A percentile compares a stretch with the other conserved stretches of the same genome.
phyloP scores from a whole-genome alignment of 495 filamentous ascomycete species.

The Penicillium samsonianum region DNA sequence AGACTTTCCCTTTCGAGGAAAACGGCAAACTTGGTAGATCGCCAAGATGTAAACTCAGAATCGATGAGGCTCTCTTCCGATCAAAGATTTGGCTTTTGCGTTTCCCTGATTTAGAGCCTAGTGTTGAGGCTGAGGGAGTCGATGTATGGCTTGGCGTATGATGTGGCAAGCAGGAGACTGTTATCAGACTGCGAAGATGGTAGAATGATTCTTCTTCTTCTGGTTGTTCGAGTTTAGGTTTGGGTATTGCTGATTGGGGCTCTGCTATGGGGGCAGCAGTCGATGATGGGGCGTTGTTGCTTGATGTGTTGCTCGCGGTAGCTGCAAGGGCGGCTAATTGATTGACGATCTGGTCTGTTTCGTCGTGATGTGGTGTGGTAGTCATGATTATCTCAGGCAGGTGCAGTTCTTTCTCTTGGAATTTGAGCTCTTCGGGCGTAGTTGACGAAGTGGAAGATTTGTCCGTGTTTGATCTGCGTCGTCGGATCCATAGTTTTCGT shows the following conservation, averaged over 20 bases:
- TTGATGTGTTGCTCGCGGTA: slow-evolving; percentile 15
- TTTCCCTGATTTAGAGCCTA: slow-evolving; percentile 1
- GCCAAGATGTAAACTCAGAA: slow-evolving; percentile 22
- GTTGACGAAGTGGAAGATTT: background rate
- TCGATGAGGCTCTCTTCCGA: slow-evolving; percentile 24
- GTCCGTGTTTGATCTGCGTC: slow-evolving; percentile 1
- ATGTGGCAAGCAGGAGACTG: slow-evolving; percentile 19
- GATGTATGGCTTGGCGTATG: slow-evolving; percentile 5
- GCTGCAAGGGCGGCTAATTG: slow-evolving; percentile 21
- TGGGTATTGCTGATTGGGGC: background rate
- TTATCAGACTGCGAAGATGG: slow-evolving; percentile 31
- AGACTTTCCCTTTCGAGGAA: slow-evolving; percentile 9
- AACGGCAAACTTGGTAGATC: slow-evolving; percentile 17
- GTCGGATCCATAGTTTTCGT: slow-evolving; percentile 10
- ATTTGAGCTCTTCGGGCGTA: background rate
- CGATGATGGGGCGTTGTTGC: background rate
- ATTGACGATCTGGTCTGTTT: slow-evolving; percentile 21
- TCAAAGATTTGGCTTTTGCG: slow-evolving; percentile 7
- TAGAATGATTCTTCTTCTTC: slow-evolving; percentile 29
- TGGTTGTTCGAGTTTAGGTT: background rate
- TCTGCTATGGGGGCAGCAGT: background rate
- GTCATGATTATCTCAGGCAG: background rate
- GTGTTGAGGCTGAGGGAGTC: slow-evolving; percentile 6
- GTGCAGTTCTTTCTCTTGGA: background rate
- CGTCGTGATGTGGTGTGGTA: slow-evolving; percentile 3